A percentile compares a stretch with the other conserved stretches of the same genome.
Conservation (phyloP, 2,329 filamentous ascomycete genomes). For the Alternaria tenuissima region DNA sequence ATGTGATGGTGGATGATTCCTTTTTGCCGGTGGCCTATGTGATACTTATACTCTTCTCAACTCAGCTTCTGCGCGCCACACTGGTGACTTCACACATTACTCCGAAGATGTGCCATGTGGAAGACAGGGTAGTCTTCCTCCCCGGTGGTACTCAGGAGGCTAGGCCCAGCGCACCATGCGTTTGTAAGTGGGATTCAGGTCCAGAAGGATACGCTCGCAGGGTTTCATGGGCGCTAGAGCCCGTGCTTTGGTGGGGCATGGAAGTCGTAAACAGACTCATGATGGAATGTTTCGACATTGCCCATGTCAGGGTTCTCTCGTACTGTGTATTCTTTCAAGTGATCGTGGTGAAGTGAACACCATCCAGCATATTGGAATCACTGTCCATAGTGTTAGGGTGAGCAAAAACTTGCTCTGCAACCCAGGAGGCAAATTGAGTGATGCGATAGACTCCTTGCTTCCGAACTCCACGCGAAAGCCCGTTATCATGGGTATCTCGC, state of each 20-base stretch:
- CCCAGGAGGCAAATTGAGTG: neutral
- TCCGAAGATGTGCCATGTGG: slow-evolving; percentile 8
- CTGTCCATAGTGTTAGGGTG: neutral
- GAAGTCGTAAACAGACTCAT: neutral
- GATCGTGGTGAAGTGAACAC: neutral
- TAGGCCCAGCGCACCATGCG: slow-evolving; percentile 4
- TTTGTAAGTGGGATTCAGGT: neutral
- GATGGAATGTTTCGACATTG: neutral
- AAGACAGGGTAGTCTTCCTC: neutral
- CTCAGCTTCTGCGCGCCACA: neutral
- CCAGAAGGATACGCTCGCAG: neutral
- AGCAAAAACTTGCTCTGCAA: neutral
- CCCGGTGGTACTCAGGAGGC: neutral
- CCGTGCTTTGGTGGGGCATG: slow-evolving; percentile 2
- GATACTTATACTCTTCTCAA: slow-evolving; percentile 22
- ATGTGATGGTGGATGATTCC: slow-evolving; percentile 24
- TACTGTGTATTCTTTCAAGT: neutral
- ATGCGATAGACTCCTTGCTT: neutral
- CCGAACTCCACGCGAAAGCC: neutral
- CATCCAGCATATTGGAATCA: neutral
- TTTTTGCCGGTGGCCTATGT: slow-evolving; percentile 4
- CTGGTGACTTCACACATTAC: neutral
- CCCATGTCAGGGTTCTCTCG: neutral
- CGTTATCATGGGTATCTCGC: neutral
- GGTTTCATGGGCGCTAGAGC: neutral